Conservation (phyloP, 2,329 filamentous ascomycete species). For the Colletotrichum camelliae region DNA sequence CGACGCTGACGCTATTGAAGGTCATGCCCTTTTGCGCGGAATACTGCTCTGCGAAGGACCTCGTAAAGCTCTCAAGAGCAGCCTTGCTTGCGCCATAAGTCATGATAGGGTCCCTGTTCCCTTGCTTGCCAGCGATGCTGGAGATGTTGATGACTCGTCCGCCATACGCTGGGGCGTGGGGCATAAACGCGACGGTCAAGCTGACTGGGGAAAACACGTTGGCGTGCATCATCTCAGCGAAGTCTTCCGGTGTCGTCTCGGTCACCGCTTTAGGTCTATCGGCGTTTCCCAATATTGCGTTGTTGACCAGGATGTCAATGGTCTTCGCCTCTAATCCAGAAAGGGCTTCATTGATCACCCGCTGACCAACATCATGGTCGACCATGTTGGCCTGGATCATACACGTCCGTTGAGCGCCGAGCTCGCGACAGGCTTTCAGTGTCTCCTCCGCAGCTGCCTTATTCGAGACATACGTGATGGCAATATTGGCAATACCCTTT, state of each 20-base stretch:
- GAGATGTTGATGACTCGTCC: slow-evolving; percentile 40
- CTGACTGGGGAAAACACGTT: slow-evolving; percentile 26
- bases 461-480: slow-evolving; percentile 2
- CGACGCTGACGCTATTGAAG: slow-evolving; percentile 35
- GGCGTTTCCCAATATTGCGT: not conserved
- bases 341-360: not conserved
- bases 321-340: not conserved
- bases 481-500: not conserved
- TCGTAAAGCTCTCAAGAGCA: slow-evolving; percentile 31
- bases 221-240: not conserved
- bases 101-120: not conserved
- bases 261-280: not conserved
- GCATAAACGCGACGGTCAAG: slow-evolving; percentile 32
- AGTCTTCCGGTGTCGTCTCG: not conserved
- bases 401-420: not conserved
- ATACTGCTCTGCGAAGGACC: slow-evolving; percentile 34
- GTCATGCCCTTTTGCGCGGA: slow-evolving; percentile 30
- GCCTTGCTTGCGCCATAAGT: slow-evolving; percentile 38
- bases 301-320: slow-evolving; percentile 13
- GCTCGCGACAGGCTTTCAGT: not conserved
- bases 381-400: not conserved
- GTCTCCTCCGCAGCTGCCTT: not conserved
- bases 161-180: slow-evolving; percentile 29
- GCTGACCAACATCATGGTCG: not conserved
- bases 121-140: slow-evolving; percentile 24